Evolutionary conservation across 2,329 filamentous ascomycete species (phyloP).

Genomic region (Pseudogymnoascus sp.): DNA sequence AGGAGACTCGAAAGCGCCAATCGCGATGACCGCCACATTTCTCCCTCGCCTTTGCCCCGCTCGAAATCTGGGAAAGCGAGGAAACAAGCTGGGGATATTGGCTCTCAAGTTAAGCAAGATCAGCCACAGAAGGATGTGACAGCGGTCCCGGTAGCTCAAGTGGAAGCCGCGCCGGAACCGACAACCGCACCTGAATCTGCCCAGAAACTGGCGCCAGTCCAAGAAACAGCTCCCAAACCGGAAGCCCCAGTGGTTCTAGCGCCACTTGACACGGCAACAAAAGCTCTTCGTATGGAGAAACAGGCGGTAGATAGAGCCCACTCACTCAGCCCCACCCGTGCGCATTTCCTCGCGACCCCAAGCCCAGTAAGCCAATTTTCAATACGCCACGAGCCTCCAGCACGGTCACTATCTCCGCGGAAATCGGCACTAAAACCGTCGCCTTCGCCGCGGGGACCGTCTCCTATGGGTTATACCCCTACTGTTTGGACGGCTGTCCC

Average conservation of each 20-base stretch:
- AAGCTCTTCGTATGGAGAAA: background rate
- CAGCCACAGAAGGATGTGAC: background rate
- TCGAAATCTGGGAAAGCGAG: slow-evolving; percentile 17
- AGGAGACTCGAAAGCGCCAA: slow-evolving; percentile 11
- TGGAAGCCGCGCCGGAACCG: background rate
- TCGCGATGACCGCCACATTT: slow-evolving; percentile 15
- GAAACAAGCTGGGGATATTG: slow-evolving; percentile 13
- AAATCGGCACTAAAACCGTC: slow-evolving; percentile 63
- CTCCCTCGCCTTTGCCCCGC: slow-evolving; percentile 21
- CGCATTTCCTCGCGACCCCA: slow-evolving; percentile 51
- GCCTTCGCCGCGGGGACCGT: slow-evolving; percentile 45
- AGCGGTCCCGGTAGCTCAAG: background rate
- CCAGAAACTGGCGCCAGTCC: background rate
- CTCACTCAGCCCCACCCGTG: slow-evolving; percentile 54
- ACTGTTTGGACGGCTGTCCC: slow-evolving; percentile 30
- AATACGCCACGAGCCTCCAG: slow-evolving; percentile 56
- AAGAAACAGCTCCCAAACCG: background rate
- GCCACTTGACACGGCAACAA: background rate
- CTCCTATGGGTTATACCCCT: slow-evolving; percentile 40
- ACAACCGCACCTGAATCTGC: background rate
- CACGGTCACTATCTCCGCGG: slow-evolving; percentile 63
- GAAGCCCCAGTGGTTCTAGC: background rate
- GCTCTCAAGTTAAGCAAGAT: background rate
- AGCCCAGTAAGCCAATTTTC: slow-evolving; percentile 37
- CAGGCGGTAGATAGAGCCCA: slow-evolving; percentile 27